phyloP scores from a whole-genome alignment of 2,329 filamentous ascomycete species.

The Cytospora piceicola region DNA sequence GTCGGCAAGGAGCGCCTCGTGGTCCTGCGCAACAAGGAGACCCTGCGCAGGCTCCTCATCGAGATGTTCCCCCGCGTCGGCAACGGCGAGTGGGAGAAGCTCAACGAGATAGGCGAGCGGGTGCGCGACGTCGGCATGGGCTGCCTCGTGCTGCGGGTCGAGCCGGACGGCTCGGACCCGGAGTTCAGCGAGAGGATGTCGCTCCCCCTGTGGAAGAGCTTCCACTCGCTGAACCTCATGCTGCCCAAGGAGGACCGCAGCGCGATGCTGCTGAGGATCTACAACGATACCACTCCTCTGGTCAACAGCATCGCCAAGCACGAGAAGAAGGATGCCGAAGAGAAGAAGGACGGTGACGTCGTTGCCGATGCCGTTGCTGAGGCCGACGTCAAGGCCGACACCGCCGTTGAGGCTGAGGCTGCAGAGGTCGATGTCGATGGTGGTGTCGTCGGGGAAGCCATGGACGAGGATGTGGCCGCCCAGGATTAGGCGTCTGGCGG shows the following conservation, averaged over 20 bases:
- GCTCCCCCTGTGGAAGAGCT: constrained; percentile 90
- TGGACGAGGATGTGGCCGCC: constrained; percentile 15
- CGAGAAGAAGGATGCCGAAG: constrained; percentile 45
- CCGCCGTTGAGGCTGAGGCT: constrained; percentile 9
- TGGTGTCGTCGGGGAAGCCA: constrained; percentile 5
- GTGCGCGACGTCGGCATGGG: constrained; percentile 83
- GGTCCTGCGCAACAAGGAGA: constrained; percentile 74
- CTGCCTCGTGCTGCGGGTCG: constrained; percentile 86
- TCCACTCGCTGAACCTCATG: constrained; percentile 94
- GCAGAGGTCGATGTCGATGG: constrained; percentile 3
- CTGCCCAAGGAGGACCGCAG: constrained; percentile 94
- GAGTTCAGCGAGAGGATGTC: constrained; percentile 78
- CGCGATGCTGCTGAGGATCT: constrained; percentile 89
- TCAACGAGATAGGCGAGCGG: constrained; percentile 86
- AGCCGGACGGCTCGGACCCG: constrained; percentile 68
- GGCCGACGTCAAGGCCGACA: neutral
- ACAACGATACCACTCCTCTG: constrained; percentile 84
- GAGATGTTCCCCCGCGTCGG: constrained; percentile 96
- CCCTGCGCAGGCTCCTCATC: constrained; percentile 78
- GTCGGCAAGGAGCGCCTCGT: constrained; percentile 79
- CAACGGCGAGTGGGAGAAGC: constrained; percentile 71
- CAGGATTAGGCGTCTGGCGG: constrained; percentile 1
- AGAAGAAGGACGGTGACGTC: constrained; percentile 37
- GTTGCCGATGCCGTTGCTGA: constrained; percentile 20
- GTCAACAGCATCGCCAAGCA: constrained; percentile 68